phyloP scores from a whole-genome alignment of 2,329 filamentous ascomycete species.

The Penicillium occitanis region DNA sequence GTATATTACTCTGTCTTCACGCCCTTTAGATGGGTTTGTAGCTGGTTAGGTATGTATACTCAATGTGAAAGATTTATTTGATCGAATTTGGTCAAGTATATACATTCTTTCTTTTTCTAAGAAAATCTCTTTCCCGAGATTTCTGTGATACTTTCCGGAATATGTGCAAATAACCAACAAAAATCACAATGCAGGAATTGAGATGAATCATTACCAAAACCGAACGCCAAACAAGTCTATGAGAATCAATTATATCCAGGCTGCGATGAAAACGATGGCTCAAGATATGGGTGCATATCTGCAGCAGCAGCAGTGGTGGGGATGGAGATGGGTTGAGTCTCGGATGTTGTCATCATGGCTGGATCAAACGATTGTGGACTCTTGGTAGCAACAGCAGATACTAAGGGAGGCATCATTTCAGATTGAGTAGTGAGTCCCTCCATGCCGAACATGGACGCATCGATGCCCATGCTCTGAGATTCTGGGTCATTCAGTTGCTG shows the following conservation, averaged over 20 bases:
- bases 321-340: constrained; percentile 18
- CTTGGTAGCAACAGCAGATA: neutral
- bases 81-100: neutral
- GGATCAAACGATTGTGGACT: constrained; percentile 1
- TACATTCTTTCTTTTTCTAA: neutral
- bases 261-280: constrained; percentile 8
- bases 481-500: constrained; percentile 38
- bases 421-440: constrained; percentile 1
- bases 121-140: neutral
- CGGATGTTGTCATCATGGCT: constrained; percentile 6
- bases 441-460: constrained; percentile 1
- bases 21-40: neutral
- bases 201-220: neutral
- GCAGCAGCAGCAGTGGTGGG: constrained; percentile 5
- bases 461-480: constrained; percentile 31
- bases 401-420: neutral
- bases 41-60: neutral
- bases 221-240: neutral
- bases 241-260: constrained; percentile 12
- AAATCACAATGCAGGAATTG: neutral
- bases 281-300: constrained; percentile 13
- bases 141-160: neutral
- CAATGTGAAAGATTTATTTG: neutral
- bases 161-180: neutral
- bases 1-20: neutral